Conservation (phyloP, 2,329 filamentous ascomycete species). For the Neonectria coccinea region DNA sequence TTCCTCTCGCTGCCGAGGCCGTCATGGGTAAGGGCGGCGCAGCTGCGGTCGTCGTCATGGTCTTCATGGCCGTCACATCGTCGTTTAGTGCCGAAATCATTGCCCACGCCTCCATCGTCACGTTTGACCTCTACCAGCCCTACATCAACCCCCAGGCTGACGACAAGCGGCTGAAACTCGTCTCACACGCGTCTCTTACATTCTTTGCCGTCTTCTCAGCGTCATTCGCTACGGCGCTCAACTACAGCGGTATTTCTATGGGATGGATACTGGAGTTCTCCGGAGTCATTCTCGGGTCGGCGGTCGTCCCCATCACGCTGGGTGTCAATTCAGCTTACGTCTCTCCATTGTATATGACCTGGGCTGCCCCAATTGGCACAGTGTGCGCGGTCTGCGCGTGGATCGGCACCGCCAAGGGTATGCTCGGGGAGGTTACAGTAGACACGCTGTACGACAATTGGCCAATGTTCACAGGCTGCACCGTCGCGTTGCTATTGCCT, state of each 20-base stretch:
- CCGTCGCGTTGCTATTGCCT: not conserved
- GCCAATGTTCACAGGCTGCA: conserved; percentile 2
- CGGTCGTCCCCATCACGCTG: conserved; percentile 5
- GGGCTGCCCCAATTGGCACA: conserved; percentile 2
- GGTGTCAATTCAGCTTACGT: conserved; percentile 1
- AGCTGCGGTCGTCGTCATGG: conserved; percentile 79
- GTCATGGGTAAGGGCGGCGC: conserved; percentile 85
- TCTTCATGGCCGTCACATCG: conserved; percentile 92
- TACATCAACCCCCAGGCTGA: conserved; percentile 73
- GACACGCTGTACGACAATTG: conserved; percentile 4
- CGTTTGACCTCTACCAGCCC: conserved; percentile 88
- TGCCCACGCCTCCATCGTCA: conserved; percentile 86
- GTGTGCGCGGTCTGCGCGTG: conserved; percentile 1
- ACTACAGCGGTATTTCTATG: conserved; percentile 20
- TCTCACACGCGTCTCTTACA: conserved; percentile 2
- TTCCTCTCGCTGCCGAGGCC: conserved; percentile 86
- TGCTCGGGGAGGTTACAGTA: conserved; percentile 1
- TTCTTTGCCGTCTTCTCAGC: conserved; percentile 15
- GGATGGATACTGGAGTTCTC: conserved; percentile 2
- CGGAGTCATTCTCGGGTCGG: conserved; percentile 4
- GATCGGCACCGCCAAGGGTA: conserved; percentile 2
- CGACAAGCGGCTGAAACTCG: conserved; percentile 9
- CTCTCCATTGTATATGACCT: conserved; percentile 5
- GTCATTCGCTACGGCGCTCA: conserved; percentile 14
- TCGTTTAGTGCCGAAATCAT: conserved; percentile 87